Evolutionary conservation across 2,329 filamentous ascomycete species (phyloP).

Genomic region (Trichoderma hamatum): DNA sequence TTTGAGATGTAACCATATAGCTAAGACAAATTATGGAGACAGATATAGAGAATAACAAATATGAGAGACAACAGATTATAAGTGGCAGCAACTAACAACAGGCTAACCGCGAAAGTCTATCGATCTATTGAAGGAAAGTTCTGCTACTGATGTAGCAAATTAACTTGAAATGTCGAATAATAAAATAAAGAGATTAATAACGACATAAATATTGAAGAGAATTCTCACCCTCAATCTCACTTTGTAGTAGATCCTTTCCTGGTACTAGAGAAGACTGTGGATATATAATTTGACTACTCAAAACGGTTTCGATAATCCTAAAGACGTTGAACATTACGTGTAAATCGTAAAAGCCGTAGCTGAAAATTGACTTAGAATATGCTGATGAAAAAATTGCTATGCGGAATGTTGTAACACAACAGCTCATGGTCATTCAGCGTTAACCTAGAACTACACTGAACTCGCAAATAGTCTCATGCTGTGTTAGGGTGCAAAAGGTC

Average conservation of each 20-base stretch:
- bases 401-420: neutral
- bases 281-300: neutral
- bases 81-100: too few relatives aligned
- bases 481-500: neutral
- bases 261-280: neutral
- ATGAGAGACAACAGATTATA: too few relatives aligned
- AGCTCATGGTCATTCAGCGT: neutral
- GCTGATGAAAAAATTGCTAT: neutral
- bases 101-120: too few relatives aligned
- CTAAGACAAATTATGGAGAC: too few relatives aligned
- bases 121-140: neutral
- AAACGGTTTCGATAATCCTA: neutral
- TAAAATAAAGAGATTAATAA: neutral
- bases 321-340: neutral
- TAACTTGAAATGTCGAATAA: neutral
- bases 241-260: too few relatives aligned
- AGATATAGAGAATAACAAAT: too few relatives aligned
- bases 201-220: neutral
- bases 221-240: too few relatives aligned
- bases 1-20: too few relatives aligned
- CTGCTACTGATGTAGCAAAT: neutral
- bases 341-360: neutral
- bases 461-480: neutral
- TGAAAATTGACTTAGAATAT: fast-evolving
- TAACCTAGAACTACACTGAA: neutral